Base-by-base conservation (phyloP, 2,329 filamentous ascomycete species). In the Fusarium pseudograminearum region DNA sequence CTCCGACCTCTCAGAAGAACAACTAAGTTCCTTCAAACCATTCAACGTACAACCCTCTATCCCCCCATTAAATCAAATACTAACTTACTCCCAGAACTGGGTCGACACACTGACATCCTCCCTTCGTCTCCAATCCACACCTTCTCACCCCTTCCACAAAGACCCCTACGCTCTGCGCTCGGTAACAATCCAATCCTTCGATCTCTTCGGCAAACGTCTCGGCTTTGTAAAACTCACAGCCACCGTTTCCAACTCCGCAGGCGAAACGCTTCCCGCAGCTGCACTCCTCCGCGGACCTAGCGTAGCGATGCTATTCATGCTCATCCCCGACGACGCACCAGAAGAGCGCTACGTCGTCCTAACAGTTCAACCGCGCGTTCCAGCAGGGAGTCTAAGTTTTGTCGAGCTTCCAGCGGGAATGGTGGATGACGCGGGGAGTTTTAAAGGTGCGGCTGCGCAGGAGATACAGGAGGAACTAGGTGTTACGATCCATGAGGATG, bases 401-500 rank as follows among this genome's bases (percentile, higher is more conserved):
- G 79, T 85, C 4, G 85, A 90, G 74, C 71, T 90, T 15, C 88
- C 88, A 0, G 88, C 88, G 0, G 84, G 87, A 9, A 85, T 89
- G 86, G 82, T 89, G 4, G 85, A 88, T 70, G 82, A 83, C 55
- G 75, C 79, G 16, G 85, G 84, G 1, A 83, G 80, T 30, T 90
- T 90, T 72, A 81, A 82, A 15, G 88, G 88, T 26, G 81, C 82
- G 0, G 88, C 88, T 4, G 88, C 88, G 4, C 83, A 81, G 70
- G 88, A 90, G 79, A 87, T 90, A 12, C 65, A 85, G 63, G 88
- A 90, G 78, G 88, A 90, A 76, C 79, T 89, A 3, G 87, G 85
- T 16, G 73, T 90, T 14, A 80, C 80, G 50, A 87, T 90, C 38
- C 76, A 78, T 11, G 80, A 82, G 51, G 75, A 79, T 7, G 79